phyloP scores from a whole-genome alignment of 2,329 filamentous ascomycete species.

The Pseudomassariella vexata region DNA sequence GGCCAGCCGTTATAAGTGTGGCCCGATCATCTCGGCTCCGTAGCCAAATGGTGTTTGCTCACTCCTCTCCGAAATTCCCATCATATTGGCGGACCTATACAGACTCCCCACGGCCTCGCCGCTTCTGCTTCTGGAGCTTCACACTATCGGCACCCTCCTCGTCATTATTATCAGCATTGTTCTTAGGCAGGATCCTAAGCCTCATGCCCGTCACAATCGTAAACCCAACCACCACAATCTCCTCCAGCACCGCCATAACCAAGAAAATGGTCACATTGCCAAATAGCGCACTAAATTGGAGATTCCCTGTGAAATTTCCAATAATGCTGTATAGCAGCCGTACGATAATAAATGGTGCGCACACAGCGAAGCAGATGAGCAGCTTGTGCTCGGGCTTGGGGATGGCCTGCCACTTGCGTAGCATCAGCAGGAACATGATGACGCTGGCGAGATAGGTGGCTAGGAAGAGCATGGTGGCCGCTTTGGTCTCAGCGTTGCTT shows the following conservation, averaged over 20 bases:
- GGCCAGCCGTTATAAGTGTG: no score
- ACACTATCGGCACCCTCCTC: no score
- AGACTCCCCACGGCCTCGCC: no score
- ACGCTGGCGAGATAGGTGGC: slow-evolving; percentile 13
- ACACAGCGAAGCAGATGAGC: slow-evolving; percentile 19
- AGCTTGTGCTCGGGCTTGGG: slow-evolving; percentile 18
- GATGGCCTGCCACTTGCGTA: slow-evolving; percentile 8
- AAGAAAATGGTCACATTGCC: slow-evolving; percentile 22
- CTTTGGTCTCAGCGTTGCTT: slow-evolving; percentile 6
- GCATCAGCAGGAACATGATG: slow-evolving; percentile 11
- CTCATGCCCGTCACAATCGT: slow-evolving; percentile 10
- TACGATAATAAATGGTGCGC: slow-evolving; percentile 19
- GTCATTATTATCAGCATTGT: no score
- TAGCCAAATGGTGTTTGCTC: no score
- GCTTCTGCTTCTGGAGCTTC: no score
- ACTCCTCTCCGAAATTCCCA: no score
- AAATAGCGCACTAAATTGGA: slow-evolving; percentile 7
- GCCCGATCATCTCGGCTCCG: no score
- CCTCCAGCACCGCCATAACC: slow-evolving; percentile 23
- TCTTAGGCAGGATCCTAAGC: slow-evolving; percentile 2
- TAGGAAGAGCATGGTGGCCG: slow-evolving; percentile 4
- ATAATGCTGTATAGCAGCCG: slow-evolving; percentile 21
- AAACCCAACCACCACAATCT: slow-evolving; percentile 20
- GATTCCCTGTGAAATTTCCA: slow-evolving; percentile 11
- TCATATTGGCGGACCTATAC: no score